Evolutionary conservation across 805 yeast species (phyloP), one percentile per base, ranked within the genome.

Genomic region (Kluyveromyces wickerhamii): DNA sequence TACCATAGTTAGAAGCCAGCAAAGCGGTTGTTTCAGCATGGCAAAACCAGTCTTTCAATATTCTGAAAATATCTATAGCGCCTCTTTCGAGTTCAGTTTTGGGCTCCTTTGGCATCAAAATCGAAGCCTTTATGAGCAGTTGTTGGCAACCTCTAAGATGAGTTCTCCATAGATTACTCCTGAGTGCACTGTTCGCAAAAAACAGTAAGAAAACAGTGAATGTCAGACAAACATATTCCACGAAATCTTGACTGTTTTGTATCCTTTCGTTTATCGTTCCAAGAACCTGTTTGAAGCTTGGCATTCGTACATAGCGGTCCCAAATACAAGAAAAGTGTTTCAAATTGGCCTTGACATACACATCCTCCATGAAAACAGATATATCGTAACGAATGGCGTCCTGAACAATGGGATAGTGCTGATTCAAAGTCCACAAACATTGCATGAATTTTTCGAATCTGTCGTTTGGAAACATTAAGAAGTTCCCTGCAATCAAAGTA

Each of bases 261-360:
- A 27, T 33, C 30, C 13, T 23, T 27, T 26, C 38, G 15, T 12
- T 32, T 14, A 27, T 29, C 17, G 18, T 32, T 8, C 27, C 28
- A 8, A 34, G 17, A 16, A 40, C 37, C 7, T 34, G 27, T n/a
- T 32, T 37, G 33, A 40, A 36, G 19, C 36, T 30, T 19, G 39
- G 42, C 5, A 37, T 31, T n/a, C 37, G 27, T 2, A 38, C 36
- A 27, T 22, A 33, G 5, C 32, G 29, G 33, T 41, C 42, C 44
- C 44, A 41, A 12, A 35, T 18, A 2, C 15, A 10, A 2, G 36
- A 23, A 10, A 32, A 22, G 11, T 27, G 30, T 3, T 23, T 11
- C 8, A 26, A 12, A 9, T 31, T 32, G 12, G 32, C 25, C 20
- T 17, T 25, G 13, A 27, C 21, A 19, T 41, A 38, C 4, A 32